A percentile compares a stretch with the other conserved stretches of the same genome.
phyloP scores from a whole-genome alignment of 176 grass and related monocot genomes.

The Zoysia japonica region DNA sequence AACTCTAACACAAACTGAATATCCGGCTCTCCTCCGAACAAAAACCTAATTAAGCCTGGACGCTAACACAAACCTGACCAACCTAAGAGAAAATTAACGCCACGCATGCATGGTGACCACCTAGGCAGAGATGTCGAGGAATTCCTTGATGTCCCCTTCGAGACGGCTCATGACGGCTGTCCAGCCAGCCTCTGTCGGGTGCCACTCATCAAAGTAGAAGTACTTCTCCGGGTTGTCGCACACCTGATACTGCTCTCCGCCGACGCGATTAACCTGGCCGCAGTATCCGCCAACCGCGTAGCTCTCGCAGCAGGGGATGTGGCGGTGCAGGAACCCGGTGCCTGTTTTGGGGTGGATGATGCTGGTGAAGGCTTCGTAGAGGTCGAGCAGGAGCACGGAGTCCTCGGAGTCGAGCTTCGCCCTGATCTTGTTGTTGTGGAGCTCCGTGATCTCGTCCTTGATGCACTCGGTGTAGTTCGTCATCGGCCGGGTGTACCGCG shows the following conservation, averaged over 20 bases:
- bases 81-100: no score
- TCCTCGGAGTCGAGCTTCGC: not conserved
- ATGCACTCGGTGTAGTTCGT: not conserved
- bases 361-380: not conserved
- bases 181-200: slow-evolving; percentile 44
- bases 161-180: not conserved
- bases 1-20: no score
- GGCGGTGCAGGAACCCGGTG: not conserved
- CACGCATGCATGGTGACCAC: no score
- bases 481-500: not conserved
- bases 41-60: no score
- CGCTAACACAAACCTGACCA: no score
- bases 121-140: not conserved
- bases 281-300: not conserved
- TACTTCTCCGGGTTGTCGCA: slow-evolving; percentile 24
- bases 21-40: no score
- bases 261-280: not conserved
- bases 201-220: slow-evolving; percentile 48
- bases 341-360: not conserved
- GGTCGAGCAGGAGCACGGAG: not conserved
- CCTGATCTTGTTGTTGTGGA: not conserved
- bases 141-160: not conserved
- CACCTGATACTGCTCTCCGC: not conserved
- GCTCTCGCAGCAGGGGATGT: slow-evolving; percentile 48
- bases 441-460: not conserved